These are phyloP conservation scores for Elongisporangium prolatum DNA, from an alignment of 352 stramenopile genomes.

Conservation along the genomic window DNA sequence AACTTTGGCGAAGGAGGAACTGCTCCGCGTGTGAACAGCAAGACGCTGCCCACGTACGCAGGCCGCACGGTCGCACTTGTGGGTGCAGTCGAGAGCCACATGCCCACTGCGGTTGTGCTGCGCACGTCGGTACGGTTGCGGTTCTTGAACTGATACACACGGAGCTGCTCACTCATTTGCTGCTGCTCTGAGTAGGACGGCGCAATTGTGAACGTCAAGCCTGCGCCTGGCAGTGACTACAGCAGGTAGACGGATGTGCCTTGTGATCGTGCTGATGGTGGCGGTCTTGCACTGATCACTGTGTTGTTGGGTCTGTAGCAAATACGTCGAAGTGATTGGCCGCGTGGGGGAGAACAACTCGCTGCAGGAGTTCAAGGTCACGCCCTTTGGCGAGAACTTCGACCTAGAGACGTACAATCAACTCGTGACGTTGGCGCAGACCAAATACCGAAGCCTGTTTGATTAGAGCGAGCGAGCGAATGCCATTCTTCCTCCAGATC, in stretches of 20 bases:
- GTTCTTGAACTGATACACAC: background rate
- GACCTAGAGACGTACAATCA: slow-evolving; percentile 83
- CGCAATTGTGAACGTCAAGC: slow-evolving; percentile 71
- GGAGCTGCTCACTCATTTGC: slow-evolving; percentile 1
- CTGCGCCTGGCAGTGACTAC: slow-evolving; percentile 71
- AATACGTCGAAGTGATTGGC: slow-evolving; percentile 84
- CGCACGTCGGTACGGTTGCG: slow-evolving; percentile 53
- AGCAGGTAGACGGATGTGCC: slow-evolving; percentile 38
- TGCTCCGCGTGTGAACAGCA: slow-evolving; percentile 82
- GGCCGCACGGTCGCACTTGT: slow-evolving; percentile 74
- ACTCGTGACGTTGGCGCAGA: slow-evolving; percentile 67
- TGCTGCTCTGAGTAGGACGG: slow-evolving; percentile 42
- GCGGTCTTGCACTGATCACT: background rate
- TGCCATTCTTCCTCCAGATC: slow-evolving; percentile 13
- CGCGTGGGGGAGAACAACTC: slow-evolving; percentile 63
- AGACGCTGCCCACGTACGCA: slow-evolving; percentile 52
- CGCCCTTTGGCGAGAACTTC: slow-evolving; percentile 77
- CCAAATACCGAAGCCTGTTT: slow-evolving; percentile 72
- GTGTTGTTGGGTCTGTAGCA: slow-evolving; percentile 21
- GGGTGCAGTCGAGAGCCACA: slow-evolving; percentile 67
- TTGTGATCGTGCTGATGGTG: background rate
- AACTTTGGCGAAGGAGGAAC: slow-evolving; percentile 57
- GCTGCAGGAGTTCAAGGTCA: slow-evolving; percentile 84
- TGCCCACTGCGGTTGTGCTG: slow-evolving; percentile 61
- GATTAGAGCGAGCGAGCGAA: slow-evolving; percentile 29